Base-by-base conservation (phyloP, 345 rosid species). In the Lumnitzera littorea region DNA sequence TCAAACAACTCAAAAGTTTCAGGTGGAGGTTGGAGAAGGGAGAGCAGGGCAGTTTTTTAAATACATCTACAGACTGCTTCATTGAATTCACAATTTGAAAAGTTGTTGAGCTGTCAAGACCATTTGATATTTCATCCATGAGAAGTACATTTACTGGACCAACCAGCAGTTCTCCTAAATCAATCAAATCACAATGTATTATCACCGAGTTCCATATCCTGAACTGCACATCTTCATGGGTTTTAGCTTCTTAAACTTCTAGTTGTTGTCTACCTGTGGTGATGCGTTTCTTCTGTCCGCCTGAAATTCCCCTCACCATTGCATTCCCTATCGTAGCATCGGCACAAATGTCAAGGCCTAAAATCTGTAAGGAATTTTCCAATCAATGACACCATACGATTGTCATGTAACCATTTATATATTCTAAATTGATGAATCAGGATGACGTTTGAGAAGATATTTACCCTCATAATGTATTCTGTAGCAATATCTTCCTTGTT, bases 21-120 rank as follows among this genome's bases (percentile, higher is more conserved):
- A 0, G 85, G 83, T 57, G 85, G 77, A 43, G 85, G 85, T 54
- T 84, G 91, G 67, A 84, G 91, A 54, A 84, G 87, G 11, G 87
- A 82, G 67, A 82, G 54, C 31, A 85, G 27, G 24, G 72, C 77
- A 41, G 87, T 80, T 56, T 53, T 50, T 70, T 70, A 10, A 74
- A 58, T 61, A 85, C 67, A 66, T 70, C 77, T 15, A 80, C 77
- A 24, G 72, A 68, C 12, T 82, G 90, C 70, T 68, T 78, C 47
- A 84, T 74, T 49, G 67, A 80, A 50, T 81, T 60, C 15, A 78
- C 75, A 24, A 80, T 81, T 67, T 82, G 87, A 62, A 82, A 78
- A 24, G 85, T 79, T 57, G 87, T 82, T 17, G 83, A 72, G 66
- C 87, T 84, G 63, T 84, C 90, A 17, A 84, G 72, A 13, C 87